Evolutionary conservation across 306 rosid genomes (phyloP).

Genomic region (Oxytropis ochrocephala): DNA sequence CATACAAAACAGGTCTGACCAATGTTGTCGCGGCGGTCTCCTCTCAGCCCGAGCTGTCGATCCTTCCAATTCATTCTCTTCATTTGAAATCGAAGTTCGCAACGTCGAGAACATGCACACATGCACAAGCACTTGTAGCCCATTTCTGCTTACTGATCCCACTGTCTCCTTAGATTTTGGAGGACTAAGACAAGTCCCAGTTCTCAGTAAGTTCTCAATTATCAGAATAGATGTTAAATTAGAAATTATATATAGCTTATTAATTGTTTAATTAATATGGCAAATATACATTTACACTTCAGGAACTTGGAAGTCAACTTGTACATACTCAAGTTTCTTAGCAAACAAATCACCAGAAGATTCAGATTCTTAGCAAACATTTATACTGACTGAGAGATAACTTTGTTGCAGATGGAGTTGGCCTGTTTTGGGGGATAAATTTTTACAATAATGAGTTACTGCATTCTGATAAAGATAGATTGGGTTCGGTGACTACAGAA

Average conservation of each 20-base stretch:
- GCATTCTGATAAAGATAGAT: constrained; percentile 24
- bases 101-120: constrained; percentile 20
- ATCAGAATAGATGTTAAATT: too few relatives aligned
- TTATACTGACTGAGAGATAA: not conserved
- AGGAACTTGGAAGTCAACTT: constrained; percentile 77
- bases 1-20: constrained; percentile 37
- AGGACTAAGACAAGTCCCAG: constrained; percentile 60
- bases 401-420: constrained; percentile 53
- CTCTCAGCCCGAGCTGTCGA: constrained; percentile 51
- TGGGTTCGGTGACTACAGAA: constrained; percentile 54
- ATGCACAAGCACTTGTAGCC: constrained; percentile 46
- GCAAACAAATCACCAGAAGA: constrained; percentile 46
- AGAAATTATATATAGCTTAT: too few relatives aligned
- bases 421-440: constrained; percentile 72
- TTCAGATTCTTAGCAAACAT: too few relatives aligned
- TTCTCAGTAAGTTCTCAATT: constrained; percentile 46
- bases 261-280: not conserved
- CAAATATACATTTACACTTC: constrained; percentile 18
- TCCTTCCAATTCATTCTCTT: constrained; percentile 49
- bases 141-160: constrained; percentile 44
- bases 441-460: constrained; percentile 44
- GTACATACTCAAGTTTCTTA: constrained; percentile 63
- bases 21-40: constrained; percentile 62
- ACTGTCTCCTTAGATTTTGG: constrained; percentile 45
- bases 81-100: constrained; percentile 61